Percentiles rank a stretch among this genome's conserved stretches.
Conservation (phyloP, 73 alveolate species). For the Breviolum minutum region DNA sequence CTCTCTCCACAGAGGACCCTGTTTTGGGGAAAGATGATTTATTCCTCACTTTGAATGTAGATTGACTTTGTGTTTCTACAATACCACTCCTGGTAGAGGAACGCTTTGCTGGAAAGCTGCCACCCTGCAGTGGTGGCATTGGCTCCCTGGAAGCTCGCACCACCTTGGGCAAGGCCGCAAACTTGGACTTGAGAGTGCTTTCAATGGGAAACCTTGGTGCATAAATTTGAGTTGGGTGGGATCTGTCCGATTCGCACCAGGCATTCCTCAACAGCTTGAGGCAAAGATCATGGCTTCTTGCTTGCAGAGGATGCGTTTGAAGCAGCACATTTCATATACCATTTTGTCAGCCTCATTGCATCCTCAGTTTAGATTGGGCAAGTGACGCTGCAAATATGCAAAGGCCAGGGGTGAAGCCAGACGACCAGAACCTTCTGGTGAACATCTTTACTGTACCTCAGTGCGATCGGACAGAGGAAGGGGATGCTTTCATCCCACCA, state of each 20-base stretch:
- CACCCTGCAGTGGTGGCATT: constrained; percentile 74
- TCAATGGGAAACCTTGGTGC: no score
- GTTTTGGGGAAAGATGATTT: not conserved
- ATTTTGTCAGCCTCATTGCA: not conserved
- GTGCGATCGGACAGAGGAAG: constrained; percentile 82
- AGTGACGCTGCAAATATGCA: no score
- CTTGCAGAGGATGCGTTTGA: not conserved
- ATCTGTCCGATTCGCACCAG: not conserved
- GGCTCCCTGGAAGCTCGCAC: constrained; percentile 62
- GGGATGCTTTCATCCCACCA: constrained; percentile 75
- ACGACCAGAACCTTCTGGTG: constrained; percentile 56
- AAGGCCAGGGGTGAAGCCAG: constrained; percentile 75
- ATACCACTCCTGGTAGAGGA: not conserved
- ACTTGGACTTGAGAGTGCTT: no score
- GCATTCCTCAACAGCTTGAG: constrained; percentile 45
- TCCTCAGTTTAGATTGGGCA: not conserved
- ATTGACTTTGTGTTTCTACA: not conserved
- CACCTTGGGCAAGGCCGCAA: constrained; percentile 64
- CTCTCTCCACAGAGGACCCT: constrained; percentile 62
- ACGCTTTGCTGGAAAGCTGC: constrained; percentile 62
- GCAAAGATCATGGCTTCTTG: constrained; percentile 54
- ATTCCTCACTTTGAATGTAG: not conserved
- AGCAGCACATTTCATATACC: not conserved
- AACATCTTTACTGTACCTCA: constrained; percentile 80
- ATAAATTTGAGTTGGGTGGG: no score